A percentile compares a stretch with the other conserved stretches of the same genome.
Evolutionary conservation across 768 basidiomycete species (phyloP).

Genomic region (Ramaria rubella): DNA sequence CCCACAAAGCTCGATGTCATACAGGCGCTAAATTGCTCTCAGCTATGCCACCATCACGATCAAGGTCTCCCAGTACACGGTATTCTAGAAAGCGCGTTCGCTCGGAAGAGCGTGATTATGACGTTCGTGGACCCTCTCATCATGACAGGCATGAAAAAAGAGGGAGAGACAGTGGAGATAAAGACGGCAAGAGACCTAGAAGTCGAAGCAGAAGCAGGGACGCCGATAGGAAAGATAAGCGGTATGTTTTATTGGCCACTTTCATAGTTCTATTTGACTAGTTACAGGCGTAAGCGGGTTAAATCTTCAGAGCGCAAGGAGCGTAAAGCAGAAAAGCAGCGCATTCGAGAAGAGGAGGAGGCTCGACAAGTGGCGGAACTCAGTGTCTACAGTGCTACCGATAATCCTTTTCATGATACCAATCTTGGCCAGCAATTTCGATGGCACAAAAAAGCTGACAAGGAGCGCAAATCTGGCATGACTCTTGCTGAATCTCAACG

Average conservation of each 20-base stretch:
- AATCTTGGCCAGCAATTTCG: slow-evolving; percentile 95
- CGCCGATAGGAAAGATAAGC: slow-evolving; percentile 38
- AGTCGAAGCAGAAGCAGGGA: slow-evolving; percentile 31
- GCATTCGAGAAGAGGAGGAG: slow-evolving; percentile 80
- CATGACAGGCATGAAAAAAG: slow-evolving; percentile 21
- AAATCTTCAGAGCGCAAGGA: slow-evolving; percentile 82
- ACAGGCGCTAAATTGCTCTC: neutral
- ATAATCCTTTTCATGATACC: slow-evolving; percentile 98
- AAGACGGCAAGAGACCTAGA: slow-evolving; percentile 21
- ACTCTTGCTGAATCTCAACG: slow-evolving; percentile 69
- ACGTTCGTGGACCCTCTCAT: neutral
- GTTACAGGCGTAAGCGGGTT: slow-evolving; percentile 67
- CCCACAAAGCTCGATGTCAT: neutral
- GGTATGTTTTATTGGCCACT: slow-evolving; percentile 28
- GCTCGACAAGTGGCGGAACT: slow-evolving; percentile 89
- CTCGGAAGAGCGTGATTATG: slow-evolving; percentile 16
- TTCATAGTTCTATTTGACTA: neutral
- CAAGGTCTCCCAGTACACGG: slow-evolving; percentile 40
- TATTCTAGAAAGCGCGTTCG: slow-evolving; percentile 3
- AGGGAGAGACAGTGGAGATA: slow-evolving; percentile 18
- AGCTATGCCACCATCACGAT: slow-evolving; percentile 34
- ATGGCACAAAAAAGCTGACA: slow-evolving; percentile 98
- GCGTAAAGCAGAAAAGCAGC: slow-evolving; percentile 83
- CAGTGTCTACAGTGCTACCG: slow-evolving; percentile 91
- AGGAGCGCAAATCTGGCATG: slow-evolving; percentile 85